Evolutionary conservation across 208 protist species (phyloP), one percentile per base, ranked within the genome.

Genomic region (Acanthamoeba rhysodes): DNA sequence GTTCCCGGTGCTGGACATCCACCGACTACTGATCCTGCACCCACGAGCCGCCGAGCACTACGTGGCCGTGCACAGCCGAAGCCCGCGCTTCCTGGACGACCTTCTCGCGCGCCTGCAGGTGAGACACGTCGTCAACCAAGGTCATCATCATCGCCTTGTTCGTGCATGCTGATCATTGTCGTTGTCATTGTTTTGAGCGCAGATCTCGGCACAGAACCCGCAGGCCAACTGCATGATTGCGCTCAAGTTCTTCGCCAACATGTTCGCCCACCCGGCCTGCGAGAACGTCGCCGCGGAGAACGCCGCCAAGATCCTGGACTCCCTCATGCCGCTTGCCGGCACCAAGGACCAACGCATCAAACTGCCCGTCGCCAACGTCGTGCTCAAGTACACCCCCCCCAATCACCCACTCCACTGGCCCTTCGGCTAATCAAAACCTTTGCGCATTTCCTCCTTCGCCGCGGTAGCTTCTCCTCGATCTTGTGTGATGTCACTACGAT

Each of bases 181-280:
- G 48, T 50, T 16, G 48, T 50, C 3, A 16, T 50, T 80, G 70
- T 80, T 16, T 6, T 80, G 34, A 8, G 20, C 64, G 24, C 22
- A 88, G 78, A 59, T 88, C 8, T 90, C 45, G 16, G 4, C 48
- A 45, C 27, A 66, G n/a, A 90, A 90, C 57, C 82, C 82, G 29
- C 53, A 70, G 37, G 62, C 37, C 62, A 93, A 93, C 41, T 37
- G 88, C 37, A 93, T 93, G 88, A 93, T 93, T 9, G 66, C 62
- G 12, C 66, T 93, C 37, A 93, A 93, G 88, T 93, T 93, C 48
- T 50, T 93, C 24, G 64, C 88, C 32, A 93, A 93, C 59, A 93
- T 76, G 88, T 93, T 93, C 41, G 88, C 64, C 18, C 88, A 93
- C 16, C 45, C 57, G 12, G 12, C 62, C 10, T 34, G 74, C 27